Conservation (phyloP, 257 asterid species). For the Ajuga chamaepitys region DNA sequence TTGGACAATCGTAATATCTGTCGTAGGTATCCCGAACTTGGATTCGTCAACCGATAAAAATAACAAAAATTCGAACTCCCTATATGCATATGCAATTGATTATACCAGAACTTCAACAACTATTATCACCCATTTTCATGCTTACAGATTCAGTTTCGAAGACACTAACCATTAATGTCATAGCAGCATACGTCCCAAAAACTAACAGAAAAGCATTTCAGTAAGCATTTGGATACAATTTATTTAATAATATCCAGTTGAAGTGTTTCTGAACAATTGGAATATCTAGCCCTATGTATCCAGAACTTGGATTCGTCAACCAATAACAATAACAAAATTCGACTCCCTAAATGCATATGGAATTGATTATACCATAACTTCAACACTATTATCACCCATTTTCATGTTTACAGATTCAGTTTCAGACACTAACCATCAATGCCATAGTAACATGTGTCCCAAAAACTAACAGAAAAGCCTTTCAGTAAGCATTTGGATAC, state of each 20-base stretch:
- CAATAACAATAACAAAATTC: background rate
- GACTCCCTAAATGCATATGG: background rate
- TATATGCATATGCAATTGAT: background rate
- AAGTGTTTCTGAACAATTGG: background rate
- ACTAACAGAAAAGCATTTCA: no score
- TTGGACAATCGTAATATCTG: no score
- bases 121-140: background rate
- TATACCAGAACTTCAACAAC: background rate
- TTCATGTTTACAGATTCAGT: background rate
- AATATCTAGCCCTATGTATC: no score
- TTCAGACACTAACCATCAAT: background rate
- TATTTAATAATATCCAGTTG: background rate
- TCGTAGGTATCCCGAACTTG: background rate
- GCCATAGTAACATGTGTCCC: no score
- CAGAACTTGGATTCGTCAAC: background rate
- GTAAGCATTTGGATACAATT: no score
- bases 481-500: no score
- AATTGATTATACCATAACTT: background rate
- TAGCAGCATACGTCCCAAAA: no score
- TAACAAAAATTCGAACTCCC: background rate
- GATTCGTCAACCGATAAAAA: background rate
- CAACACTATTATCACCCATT: background rate
- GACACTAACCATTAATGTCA: background rate
- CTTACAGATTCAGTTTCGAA: background rate
- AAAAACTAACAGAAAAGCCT: no score